Evolutionary conservation across 2,329 filamentous ascomycete genomes (phyloP), one percentile per base, ranked within the genome.

Genomic region (Ascochyta clinopodiicola): DNA sequence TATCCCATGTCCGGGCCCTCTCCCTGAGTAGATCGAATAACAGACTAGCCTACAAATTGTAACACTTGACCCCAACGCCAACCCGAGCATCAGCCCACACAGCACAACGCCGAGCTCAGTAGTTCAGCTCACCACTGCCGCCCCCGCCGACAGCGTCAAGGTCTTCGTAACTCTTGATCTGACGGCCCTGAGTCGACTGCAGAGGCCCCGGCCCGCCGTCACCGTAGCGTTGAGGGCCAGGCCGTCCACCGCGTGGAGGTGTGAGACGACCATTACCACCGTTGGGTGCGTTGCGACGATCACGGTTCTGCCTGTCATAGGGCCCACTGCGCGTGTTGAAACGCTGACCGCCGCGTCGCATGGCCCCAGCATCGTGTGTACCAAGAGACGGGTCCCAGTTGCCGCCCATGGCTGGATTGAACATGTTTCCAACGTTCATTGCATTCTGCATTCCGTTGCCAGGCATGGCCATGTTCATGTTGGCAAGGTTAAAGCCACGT

Each of bases 81-180:
- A 49, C 32, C 56, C 32, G 44, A 53, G 54, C 35, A 60, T 51
- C 56, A 47, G 36, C 44, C 52, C 56, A 59, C 51, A 56, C 44
- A 38, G 37, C 44, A 38, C 44, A 51, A 29, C 27, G 46, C 42
- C 38, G 21, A 40, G 21, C 43, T 27, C 34, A 98, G 73, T 98
- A 98, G 77, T 98, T 96, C 69, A 98, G 80, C 78, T 97, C 94
- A 25, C 91, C 90, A 36, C 88, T 87, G 36, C 88, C 91, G 46
- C 76, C 75, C 19, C 71, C 73, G 35, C 77, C 77, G 46, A 79
- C 79, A n/a, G 96, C 94, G 78, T 99, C 95, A 22, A 99, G 81
- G 73, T 99, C 95, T 76, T 99, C 96, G 73, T 99, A 99, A 75
- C 92, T 97, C 83, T 96, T 96, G 62, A 99, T 79, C 58, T 91